phyloP scores from a whole-genome alignment of 2,329 filamentous ascomycete species.

The Chlorencoelia australis region DNA sequence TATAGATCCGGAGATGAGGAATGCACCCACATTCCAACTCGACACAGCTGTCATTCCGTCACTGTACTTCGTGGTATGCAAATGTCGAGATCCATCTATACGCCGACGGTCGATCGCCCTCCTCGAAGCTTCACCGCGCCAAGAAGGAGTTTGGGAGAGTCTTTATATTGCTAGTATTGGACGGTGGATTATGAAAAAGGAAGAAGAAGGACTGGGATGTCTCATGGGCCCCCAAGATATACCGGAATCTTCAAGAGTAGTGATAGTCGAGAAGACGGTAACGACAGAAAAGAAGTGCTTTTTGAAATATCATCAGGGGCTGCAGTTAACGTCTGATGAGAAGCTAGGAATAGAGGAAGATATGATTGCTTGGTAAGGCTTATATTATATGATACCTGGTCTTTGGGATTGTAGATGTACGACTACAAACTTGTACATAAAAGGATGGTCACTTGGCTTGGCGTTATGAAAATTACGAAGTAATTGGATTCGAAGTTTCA shows the following conservation, averaged over 20 bases:
- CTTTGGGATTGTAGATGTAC: too few species aligned
- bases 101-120: slow-evolving; percentile 1
- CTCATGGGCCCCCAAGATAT: neutral
- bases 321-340: too few species aligned
- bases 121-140: neutral
- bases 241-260: slow-evolving; percentile 1
- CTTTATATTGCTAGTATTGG: slow-evolving; percentile 1
- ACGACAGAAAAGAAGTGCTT: too few species aligned
- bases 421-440: too few species aligned
- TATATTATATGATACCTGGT: too few species aligned
- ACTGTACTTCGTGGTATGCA: slow-evolving; percentile 1
- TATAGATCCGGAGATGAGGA: neutral
- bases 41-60: slow-evolving; percentile 1
- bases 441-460: too few species aligned
- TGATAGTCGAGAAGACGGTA: neutral
- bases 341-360: too few species aligned
- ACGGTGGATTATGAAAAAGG: slow-evolving; percentile 5
- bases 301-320: too few species aligned
- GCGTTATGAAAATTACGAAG: too few species aligned
- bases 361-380: too few species aligned
- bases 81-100: slow-evolving; percentile 4
- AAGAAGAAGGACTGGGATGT: slow-evolving; percentile 3
- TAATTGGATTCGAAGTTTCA: too few species aligned
- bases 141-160: slow-evolving; percentile 7
- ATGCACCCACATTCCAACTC: slow-evolving; percentile 1